Conservation (phyloP, 306 rosid genomes). For the Rosa rugosa region DNA sequence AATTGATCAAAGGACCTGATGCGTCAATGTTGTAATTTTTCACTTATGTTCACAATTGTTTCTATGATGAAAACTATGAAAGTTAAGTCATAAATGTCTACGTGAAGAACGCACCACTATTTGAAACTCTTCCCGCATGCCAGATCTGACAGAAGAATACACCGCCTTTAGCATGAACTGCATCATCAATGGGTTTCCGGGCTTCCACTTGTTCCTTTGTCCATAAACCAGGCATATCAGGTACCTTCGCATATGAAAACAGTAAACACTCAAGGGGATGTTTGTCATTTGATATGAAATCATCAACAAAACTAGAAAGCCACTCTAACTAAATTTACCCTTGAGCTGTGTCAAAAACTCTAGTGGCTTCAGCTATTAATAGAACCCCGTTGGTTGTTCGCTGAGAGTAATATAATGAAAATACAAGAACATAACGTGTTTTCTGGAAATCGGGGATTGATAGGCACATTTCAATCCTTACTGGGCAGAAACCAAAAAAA, state of each 20-base stretch:
- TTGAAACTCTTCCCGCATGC: background rate
- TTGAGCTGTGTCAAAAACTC: conserved; percentile 37
- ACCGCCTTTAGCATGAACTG: background rate
- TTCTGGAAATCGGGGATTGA: too few species aligned
- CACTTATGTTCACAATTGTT: background rate
- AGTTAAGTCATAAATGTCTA: too few species aligned
- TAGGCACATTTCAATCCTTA: too few species aligned
- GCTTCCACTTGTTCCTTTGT: background rate
- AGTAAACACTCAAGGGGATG: background rate
- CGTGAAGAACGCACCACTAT: background rate
- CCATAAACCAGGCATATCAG: background rate
- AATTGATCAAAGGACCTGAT: too few species aligned
- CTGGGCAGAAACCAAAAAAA: too few species aligned
- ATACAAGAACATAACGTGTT: too few species aligned
- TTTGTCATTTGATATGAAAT: background rate
- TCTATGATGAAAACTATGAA: background rate
- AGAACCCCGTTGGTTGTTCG: conserved; percentile 40
- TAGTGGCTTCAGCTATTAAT: conserved; percentile 37
- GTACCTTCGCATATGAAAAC: background rate
- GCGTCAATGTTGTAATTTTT: background rate
- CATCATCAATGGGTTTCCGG: background rate
- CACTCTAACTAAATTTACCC: conserved; percentile 27
- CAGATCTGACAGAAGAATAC: too few species aligned
- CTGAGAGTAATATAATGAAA: conserved; percentile 45
- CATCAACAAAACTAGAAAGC: background rate